These are phyloP conservation scores for Diatrype stigma DNA, from an alignment of 2,329 filamentous ascomycete species.

Conservation along the genomic window DNA sequence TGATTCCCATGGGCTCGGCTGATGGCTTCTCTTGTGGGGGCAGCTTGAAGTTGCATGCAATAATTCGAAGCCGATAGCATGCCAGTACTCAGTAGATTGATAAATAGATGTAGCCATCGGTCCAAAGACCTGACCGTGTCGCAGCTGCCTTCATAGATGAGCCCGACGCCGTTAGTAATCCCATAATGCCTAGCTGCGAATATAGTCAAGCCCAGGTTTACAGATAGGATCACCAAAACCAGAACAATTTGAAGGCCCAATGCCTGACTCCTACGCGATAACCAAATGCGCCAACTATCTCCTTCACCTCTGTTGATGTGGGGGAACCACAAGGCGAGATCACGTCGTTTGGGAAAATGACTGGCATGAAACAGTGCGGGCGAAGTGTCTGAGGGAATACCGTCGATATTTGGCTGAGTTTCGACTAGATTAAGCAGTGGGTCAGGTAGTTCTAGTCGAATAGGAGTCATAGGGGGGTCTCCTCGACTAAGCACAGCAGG, in stretches of 20 bases:
- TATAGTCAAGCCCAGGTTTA: conserved; percentile 15
- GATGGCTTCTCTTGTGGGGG: conserved; percentile 29
- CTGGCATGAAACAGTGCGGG: not conserved
- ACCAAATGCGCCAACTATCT: conserved; percentile 12
- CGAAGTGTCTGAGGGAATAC: no score
- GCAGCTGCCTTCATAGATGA: conserved; percentile 24
- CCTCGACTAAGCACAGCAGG: no score
- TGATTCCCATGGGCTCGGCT: conserved; percentile 15
- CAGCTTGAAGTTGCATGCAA: conserved; percentile 31
- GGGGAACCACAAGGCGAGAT: conserved; percentile 19
- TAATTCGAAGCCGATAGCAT: conserved; percentile 33
- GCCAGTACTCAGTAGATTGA: conserved; percentile 26
- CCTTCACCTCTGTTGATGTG: conserved; percentile 12
- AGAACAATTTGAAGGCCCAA: conserved; percentile 18
- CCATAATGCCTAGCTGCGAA: conserved; percentile 10
- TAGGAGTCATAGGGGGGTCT: no score
- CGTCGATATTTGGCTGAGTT: no score
- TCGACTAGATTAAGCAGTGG: no score
- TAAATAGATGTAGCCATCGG: conserved; percentile 25
- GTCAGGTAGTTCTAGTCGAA: no score
- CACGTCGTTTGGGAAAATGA: conserved; percentile 1
- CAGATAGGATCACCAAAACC: conserved; percentile 18
- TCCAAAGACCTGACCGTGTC: conserved; percentile 12
- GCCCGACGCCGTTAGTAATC: conserved; percentile 18
- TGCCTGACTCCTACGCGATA: conserved; percentile 14